Evolutionary conservation across 768 basidiomycete species (phyloP).

Genomic region (Boletus eberwhitei): DNA sequence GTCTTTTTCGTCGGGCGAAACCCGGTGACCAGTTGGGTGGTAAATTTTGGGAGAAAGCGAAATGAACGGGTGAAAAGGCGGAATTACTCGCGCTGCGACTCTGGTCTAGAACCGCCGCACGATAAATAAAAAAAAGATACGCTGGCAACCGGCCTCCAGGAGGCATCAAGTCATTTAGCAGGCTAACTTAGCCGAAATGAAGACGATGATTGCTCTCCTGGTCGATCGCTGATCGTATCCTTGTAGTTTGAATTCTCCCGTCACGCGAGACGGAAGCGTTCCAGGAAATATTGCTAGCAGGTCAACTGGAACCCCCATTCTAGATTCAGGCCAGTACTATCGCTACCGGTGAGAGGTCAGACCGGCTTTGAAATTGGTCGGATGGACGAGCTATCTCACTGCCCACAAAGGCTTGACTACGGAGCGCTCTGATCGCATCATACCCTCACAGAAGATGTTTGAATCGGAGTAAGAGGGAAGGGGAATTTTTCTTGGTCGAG

Average conservation of each 20-base stretch:
- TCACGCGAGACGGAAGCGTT: not conserved
- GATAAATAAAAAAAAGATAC: not conserved
- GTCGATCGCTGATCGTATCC: constrained; percentile 26
- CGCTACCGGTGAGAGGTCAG: not conserved
- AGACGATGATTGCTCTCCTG: constrained; percentile 19
- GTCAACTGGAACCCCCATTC: not conserved
- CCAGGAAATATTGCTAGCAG: not conserved
- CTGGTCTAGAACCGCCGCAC: constrained; percentile 15
- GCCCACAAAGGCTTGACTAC: not conserved
- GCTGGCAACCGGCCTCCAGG: not conserved
- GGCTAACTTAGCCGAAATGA: constrained; percentile 25
- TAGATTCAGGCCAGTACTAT: not conserved
- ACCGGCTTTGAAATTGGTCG: constrained; percentile 9
- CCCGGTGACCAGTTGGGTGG: not conserved
- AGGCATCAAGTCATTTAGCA: constrained; percentile 16
- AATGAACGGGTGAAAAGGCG: constrained; percentile 10
- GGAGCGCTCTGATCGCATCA: constrained; percentile 5
- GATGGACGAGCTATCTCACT: not conserved
- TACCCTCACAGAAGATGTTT: not conserved
- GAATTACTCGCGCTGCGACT: constrained; percentile 1
- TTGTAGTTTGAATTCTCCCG: constrained; percentile 5
- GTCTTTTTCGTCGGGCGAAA: not conserved
- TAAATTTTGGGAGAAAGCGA: constrained; percentile 6
- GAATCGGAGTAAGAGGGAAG: not conserved
- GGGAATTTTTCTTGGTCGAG: not conserved